These are phyloP conservation scores for Zea mays DNA, from an alignment of 176 grass and related monocot genomes.

Conservation along the genomic window DNA sequence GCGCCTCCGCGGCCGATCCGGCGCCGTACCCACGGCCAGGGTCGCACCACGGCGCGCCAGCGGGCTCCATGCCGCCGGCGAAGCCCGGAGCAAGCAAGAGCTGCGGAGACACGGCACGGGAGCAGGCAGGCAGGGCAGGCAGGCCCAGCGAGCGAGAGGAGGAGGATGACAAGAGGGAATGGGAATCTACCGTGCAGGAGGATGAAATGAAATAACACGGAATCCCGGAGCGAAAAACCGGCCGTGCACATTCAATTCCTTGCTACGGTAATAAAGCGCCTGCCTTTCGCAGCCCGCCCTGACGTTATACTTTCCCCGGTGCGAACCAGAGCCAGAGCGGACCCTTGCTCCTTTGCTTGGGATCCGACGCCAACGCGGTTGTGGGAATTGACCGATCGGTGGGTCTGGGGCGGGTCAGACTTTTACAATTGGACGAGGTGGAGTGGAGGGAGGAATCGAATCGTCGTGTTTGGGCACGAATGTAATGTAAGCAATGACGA, in stretches of 20 bases:
- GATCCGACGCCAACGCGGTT: conserved; percentile 20
- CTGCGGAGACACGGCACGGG: neutral
- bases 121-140: conserved; percentile 15
- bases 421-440: neutral
- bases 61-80: conserved; percentile 48
- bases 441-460: neutral
- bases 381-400: neutral
- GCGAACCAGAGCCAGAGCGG: neutral
- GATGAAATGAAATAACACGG: neutral
- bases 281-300: conserved; percentile 18
- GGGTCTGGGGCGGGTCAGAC: neutral
- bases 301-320: conserved; percentile 10
- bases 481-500: neutral
- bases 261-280: conserved; percentile 30
- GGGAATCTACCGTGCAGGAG: conserved; percentile 26
- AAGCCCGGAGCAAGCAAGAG: neutral
- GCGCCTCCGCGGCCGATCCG: conserved; percentile 35
- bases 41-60: conserved; percentile 52
- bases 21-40: conserved; percentile 38
- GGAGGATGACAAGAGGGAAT: neutral
- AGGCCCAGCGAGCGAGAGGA: neutral
- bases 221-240: conserved; percentile 6
- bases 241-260: conserved; percentile 30
- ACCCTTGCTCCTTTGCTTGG: neutral
- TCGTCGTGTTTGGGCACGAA: conserved; percentile 1